phyloP scores from a whole-genome alignment of 177 flowering plant genomes.

The Vitis hybrid region DNA sequence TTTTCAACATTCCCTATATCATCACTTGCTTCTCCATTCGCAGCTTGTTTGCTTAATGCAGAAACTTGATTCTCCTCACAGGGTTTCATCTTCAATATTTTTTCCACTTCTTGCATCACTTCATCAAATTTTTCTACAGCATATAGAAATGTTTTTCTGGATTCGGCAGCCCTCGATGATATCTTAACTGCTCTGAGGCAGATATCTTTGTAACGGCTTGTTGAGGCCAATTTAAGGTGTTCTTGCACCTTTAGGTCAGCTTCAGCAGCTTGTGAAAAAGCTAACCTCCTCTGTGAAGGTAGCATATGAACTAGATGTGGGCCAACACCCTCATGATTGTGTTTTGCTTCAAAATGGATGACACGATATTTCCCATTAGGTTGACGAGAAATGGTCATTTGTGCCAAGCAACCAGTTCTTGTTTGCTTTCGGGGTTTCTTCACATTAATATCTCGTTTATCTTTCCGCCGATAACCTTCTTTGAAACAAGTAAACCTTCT shows the following conservation, averaged over 20 bases:
- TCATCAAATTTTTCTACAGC: constrained; percentile 33
- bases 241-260: constrained; percentile 13
- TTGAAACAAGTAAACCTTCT: constrained; percentile 37
- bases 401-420: constrained; percentile 46
- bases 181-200: constrained; percentile 23
- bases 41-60: too few relatives aligned
- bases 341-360: constrained; percentile 29
- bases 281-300: constrained; percentile 13
- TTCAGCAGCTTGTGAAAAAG: constrained; percentile 18
- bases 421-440: constrained; percentile 35
- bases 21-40: too few relatives aligned
- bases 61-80: too few relatives aligned
- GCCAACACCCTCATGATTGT: constrained; percentile 35
- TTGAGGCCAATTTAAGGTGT: constrained; percentile 16
- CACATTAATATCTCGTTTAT: constrained; percentile 32
- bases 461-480: constrained; percentile 34
- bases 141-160: constrained; percentile 30
- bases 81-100: constrained; percentile 9
- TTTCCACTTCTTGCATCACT: constrained; percentile 33
- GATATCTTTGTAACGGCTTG: constrained; percentile 30
- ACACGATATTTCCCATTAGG: constrained; percentile 32
- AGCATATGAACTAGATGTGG: constrained; percentile 12
- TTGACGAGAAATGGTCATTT: constrained; percentile 33
- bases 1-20: too few relatives aligned
- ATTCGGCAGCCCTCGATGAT: constrained; percentile 33